phyloP scores from a whole-genome alignment of 495 filamentous ascomycete genomes.

The Trichoderma virens region DNA sequence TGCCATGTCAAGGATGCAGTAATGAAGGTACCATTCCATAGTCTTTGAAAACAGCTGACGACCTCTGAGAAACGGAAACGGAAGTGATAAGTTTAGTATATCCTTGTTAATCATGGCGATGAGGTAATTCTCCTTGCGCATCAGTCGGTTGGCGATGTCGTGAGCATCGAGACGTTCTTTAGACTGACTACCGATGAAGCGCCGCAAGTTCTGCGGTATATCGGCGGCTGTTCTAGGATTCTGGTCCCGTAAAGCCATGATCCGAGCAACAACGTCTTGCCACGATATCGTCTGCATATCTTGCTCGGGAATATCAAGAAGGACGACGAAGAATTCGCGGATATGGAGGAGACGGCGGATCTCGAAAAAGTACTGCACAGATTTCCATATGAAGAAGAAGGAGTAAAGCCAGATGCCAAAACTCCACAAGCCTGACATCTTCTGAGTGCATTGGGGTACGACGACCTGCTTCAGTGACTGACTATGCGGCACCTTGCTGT shows the following conservation, averaged over 20 bases:
- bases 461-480: slow-evolving; percentile 69
- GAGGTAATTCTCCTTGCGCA: slow-evolving; percentile 94
- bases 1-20: slow-evolving; percentile 86
- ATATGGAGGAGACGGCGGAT: slow-evolving; percentile 66
- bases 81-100: slow-evolving; percentile 76
- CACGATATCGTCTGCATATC: slow-evolving; percentile 96
- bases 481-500: slow-evolving; percentile 63
- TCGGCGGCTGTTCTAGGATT: slow-evolving; percentile 74
- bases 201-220: slow-evolving; percentile 33
- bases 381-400: slow-evolving; percentile 79
- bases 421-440: slow-evolving; percentile 76
- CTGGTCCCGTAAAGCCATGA: slow-evolving; percentile 80
- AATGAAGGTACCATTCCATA: slow-evolving; percentile 79
- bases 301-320: slow-evolving; percentile 77
- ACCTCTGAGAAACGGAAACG: slow-evolving; percentile 72
- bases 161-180: slow-evolving; percentile 95
- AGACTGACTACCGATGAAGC: slow-evolving; percentile 72
- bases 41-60: slow-evolving; percentile 72
- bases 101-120: slow-evolving; percentile 98
- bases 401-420: slow-evolving; percentile 76
- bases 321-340: slow-evolving; percentile 81
- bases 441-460: slow-evolving; percentile 72
- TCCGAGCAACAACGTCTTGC: slow-evolving; percentile 83
- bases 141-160: slow-evolving; percentile 92
- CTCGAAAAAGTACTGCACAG: slow-evolving; percentile 67